These are phyloP conservation scores for Mimosa pudica DNA, from an alignment of 306 rosid species.

Conservation along the genomic window DNA sequence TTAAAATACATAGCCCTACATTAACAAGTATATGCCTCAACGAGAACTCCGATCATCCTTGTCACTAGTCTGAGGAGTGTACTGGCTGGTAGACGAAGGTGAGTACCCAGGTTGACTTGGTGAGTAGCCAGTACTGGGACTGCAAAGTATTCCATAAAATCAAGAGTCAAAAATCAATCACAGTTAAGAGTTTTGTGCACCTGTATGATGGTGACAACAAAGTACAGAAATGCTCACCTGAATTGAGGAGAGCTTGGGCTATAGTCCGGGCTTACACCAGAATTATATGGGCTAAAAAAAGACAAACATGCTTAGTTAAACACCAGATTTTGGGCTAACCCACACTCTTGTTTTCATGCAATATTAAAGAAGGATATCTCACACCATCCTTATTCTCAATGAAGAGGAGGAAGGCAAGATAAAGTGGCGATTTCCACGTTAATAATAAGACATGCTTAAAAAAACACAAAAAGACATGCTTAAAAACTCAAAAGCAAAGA, in stretches of 20 bases:
- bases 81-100: slow-evolving; percentile 92
- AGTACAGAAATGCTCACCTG: slow-evolving; percentile 51
- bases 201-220: slow-evolving; percentile 1
- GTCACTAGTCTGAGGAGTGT: slow-evolving; percentile 84
- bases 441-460: slow-evolving; percentile 3
- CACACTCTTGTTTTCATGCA: not conserved
- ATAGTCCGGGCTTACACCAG: slow-evolving; percentile 88
- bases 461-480: too few species aligned
- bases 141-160: slow-evolving; percentile 34
- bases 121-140: slow-evolving; percentile 97
- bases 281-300: slow-evolving; percentile 71
- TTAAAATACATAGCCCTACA: not conserved
- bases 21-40: slow-evolving; percentile 39
- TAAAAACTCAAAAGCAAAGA: not conserved
- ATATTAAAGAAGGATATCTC: not conserved
- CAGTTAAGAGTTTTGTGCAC: not conserved
- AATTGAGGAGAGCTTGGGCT: slow-evolving; percentile 93
- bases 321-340: not conserved
- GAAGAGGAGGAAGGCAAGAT: not conserved
- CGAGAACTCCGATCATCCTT: slow-evolving; percentile 64
- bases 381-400: not conserved
- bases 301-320: slow-evolving; percentile 18
- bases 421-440: not conserved
- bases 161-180: slow-evolving; percentile 19
- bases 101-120: slow-evolving; percentile 99